These are phyloP conservation scores for Kluyveromyces wickerhamii DNA, from an alignment of 805 yeast species.

Conservation along the genomic window DNA sequence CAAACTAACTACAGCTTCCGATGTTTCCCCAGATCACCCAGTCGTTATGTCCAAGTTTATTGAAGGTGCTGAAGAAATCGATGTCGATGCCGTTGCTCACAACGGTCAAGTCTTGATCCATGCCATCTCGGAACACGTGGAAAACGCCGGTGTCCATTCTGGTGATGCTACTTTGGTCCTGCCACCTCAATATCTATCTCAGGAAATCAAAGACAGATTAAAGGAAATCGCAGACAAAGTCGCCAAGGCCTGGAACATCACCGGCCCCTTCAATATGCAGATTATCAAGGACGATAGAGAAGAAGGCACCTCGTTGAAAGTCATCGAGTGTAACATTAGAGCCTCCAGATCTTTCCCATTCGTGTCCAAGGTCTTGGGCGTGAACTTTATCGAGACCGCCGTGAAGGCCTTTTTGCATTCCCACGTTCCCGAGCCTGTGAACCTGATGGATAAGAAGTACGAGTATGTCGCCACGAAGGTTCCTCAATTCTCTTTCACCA, in stretches of 20 bases:
- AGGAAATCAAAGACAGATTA: slow-evolving; percentile 58
- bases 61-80: slow-evolving; percentile 94
- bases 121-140: slow-evolving; percentile 96
- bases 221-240: slow-evolving; percentile 89
- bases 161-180: slow-evolving; percentile 96
- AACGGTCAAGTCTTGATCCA: slow-evolving; percentile 86
- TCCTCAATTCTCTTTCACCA: slow-evolving; percentile 96
- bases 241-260: slow-evolving; percentile 87
- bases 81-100: slow-evolving; percentile 92
- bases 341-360: slow-evolving; percentile 99
- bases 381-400: slow-evolving; percentile 91
- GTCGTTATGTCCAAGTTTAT: slow-evolving; percentile 95
- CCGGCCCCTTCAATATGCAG: slow-evolving; percentile 99
- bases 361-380: slow-evolving; percentile 93
- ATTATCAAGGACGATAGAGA: slow-evolving; percentile 70
- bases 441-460: slow-evolving; percentile 71
- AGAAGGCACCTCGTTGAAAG: slow-evolving; percentile 69
- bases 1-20: slow-evolving; percentile 80
- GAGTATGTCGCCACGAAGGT: slow-evolving; percentile 92
- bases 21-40: slow-evolving; percentile 93
- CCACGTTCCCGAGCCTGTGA: slow-evolving; percentile 67
- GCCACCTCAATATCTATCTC: slow-evolving; percentile 80
- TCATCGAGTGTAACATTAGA: slow-evolving; percentile 96
- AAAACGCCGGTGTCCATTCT: slow-evolving; percentile 97
- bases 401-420: slow-evolving; percentile 71